phyloP scores from a whole-genome alignment of 768 basidiomycete genomes.

The Kwoniella sp. region DNA sequence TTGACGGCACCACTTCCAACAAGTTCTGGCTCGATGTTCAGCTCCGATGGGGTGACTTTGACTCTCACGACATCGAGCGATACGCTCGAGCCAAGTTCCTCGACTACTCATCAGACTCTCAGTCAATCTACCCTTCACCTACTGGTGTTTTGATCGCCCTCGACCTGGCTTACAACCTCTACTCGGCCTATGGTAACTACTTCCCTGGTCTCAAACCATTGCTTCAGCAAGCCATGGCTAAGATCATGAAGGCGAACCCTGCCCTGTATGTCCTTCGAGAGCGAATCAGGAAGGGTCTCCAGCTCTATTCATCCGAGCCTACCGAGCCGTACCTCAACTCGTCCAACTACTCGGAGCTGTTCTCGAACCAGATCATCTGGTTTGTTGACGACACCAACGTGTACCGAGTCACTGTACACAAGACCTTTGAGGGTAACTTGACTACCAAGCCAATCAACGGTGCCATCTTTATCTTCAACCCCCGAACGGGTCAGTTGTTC shows the following conservation, averaged over 20 bases:
- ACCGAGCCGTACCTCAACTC: constrained; percentile 99
- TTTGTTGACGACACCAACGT: constrained; percentile 99
- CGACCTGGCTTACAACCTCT: constrained; percentile 96
- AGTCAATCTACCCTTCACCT: constrained; percentile 98
- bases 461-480: constrained; percentile 99
- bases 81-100: constrained; percentile 98
- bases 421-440: constrained; percentile 99
- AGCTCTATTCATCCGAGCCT: constrained; percentile 97
- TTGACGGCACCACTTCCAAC: constrained; percentile 96
- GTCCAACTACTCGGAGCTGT: constrained; percentile 82
- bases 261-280: constrained; percentile 95
- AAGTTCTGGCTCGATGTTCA: constrained; percentile 96
- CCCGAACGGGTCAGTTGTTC: constrained; percentile 95
- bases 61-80: constrained; percentile 96
- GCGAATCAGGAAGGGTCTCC: constrained; percentile 96
- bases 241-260: constrained; percentile 99
- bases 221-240: constrained; percentile 97
- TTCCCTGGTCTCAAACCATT: constrained; percentile 98
- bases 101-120: constrained; percentile 83
- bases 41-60: constrained; percentile 69
- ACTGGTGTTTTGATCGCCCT: constrained; percentile 99
- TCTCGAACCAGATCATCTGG: constrained; percentile 99
- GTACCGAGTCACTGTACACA: constrained; percentile 81
- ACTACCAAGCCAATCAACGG: constrained; percentile 93
- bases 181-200: constrained; percentile 99